A percentile compares a stretch with the other conserved stretches of the same genome.
These are phyloP conservation scores for Calycina herbarum DNA, from an alignment of 2,329 filamentous ascomycete genomes.

Conservation along the genomic window DNA sequence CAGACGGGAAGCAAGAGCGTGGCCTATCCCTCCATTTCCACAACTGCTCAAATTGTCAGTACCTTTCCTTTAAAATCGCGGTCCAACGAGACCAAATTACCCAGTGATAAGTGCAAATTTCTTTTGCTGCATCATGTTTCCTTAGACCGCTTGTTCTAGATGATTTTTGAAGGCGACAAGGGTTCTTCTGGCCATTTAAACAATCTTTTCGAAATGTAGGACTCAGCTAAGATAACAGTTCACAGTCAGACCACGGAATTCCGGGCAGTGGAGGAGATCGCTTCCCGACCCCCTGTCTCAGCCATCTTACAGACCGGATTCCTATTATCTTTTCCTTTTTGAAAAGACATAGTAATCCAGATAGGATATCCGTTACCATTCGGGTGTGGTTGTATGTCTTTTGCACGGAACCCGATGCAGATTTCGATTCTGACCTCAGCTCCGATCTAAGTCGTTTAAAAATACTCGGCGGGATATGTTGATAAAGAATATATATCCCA, in stretches of 20 bases:
- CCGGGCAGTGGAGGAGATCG: not conserved
- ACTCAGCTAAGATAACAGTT: constrained; percentile 1
- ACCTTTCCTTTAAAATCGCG: not conserved
- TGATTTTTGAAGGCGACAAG: not conserved
- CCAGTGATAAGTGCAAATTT: not conserved
- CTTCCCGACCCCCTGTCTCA: not conserved
- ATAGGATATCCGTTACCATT: constrained; percentile 2
- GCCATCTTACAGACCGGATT: constrained; percentile 5
- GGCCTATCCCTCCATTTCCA: not conserved
- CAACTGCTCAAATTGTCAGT: not conserved
- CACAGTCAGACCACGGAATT: not conserved
- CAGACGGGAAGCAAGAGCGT: not conserved
- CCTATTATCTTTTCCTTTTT: constrained; percentile 1
- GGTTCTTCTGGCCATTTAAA: constrained; percentile 1
- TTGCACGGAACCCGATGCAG: constrained; percentile 4
- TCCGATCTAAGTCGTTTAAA: not conserved
- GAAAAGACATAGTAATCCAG: not conserved
- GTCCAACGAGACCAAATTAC: not conserved
- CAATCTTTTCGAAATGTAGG: not conserved
- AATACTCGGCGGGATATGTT: not conserved
- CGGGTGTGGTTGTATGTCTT: not conserved
- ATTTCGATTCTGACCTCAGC: constrained; percentile 3
- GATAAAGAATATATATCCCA: not conserved
- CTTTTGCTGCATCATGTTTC: not conserved
- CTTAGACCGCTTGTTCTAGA: not conserved